These are phyloP conservation scores for Hyphodiscus sp. DNA, from an alignment of 2,329 filamentous ascomycete genomes.

Conservation along the genomic window DNA sequence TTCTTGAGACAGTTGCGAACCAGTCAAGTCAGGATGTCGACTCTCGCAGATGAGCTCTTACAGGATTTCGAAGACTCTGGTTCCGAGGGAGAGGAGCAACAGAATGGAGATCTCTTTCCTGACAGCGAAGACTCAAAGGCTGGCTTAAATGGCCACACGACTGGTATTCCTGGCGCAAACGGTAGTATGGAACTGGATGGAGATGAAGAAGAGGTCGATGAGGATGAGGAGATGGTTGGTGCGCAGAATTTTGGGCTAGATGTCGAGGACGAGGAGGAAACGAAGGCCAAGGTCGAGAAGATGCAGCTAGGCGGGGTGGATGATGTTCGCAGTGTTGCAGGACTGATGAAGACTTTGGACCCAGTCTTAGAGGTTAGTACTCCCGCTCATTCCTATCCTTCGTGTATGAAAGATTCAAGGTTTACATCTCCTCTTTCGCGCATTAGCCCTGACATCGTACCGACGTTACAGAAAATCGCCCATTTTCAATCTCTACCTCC, in stretches of 20 bases:
- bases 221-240: constrained; percentile 52
- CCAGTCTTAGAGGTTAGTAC: constrained; percentile 74
- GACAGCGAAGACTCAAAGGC: constrained; percentile 36
- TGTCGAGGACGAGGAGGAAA: constrained; percentile 57
- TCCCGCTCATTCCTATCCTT: constrained; percentile 19
- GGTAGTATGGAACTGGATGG: constrained; percentile 53
- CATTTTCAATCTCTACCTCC: constrained; percentile 66
- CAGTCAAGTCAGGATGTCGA: constrained; percentile 59
- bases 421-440: constrained; percentile 58
- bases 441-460: constrained; percentile 61
- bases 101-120: constrained; percentile 40
- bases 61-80: constrained; percentile 86
- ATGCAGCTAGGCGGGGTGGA: constrained; percentile 68
- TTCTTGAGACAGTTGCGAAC: not conserved
- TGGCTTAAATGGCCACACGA: constrained; percentile 28
- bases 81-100: constrained; percentile 63
- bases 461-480: constrained; percentile 66
- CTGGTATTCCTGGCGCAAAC: constrained; percentile 30
- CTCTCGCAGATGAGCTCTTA: constrained; percentile 84
- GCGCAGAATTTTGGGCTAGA: constrained; percentile 38
- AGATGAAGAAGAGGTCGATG: constrained; percentile 52
- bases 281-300: constrained; percentile 75
- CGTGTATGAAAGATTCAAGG: constrained; percentile 32
- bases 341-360: constrained; percentile 73
- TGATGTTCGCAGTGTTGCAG: constrained; percentile 74